Evolutionary conservation across 2,329 filamentous ascomycete species (phyloP).

Genomic region (Monosporascus sp.): DNA sequence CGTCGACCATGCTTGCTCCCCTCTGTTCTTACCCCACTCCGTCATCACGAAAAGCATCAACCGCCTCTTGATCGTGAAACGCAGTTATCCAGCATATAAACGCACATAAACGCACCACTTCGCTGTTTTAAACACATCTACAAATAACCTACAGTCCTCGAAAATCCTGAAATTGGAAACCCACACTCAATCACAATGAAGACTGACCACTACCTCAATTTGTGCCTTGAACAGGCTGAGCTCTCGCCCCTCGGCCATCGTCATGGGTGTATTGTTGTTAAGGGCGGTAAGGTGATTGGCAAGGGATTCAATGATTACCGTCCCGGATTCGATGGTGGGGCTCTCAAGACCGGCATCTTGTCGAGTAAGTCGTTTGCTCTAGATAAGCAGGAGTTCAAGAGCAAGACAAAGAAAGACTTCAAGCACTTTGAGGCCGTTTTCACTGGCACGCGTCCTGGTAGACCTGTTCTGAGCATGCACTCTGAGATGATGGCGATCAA

Average conservation of each 20-base stretch:
- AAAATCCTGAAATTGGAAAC: not conserved
- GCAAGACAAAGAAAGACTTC: slow-evolving; percentile 17
- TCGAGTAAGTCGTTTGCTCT: slow-evolving; percentile 27
- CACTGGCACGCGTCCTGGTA: slow-evolving; percentile 29
- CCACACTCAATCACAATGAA: slow-evolving; percentile 8
- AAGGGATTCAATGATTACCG: slow-evolving; percentile 46
- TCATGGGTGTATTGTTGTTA: slow-evolving; percentile 45
- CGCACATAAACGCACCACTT: too few species aligned
- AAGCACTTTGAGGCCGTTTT: slow-evolving; percentile 34
- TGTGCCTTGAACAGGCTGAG: slow-evolving; percentile 46
- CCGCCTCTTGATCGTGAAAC: too few species aligned
- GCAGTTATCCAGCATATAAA: too few species aligned
- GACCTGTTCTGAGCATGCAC: slow-evolving; percentile 44
- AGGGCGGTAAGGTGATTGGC: slow-evolving; percentile 47
- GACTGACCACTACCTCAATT: slow-evolving; percentile 41
- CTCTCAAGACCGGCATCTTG: slow-evolving; percentile 40
- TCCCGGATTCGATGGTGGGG: slow-evolving; percentile 42
- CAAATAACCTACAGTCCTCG: too few species aligned
- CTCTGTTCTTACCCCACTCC: too few species aligned
- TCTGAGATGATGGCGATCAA: slow-evolving; percentile 52
- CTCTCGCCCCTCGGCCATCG: slow-evolving; percentile 43
- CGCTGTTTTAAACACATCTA: too few species aligned
- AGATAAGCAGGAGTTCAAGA: slow-evolving; percentile 30
- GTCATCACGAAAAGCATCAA: too few species aligned
- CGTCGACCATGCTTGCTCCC: too few species aligned